Base-by-base conservation (phyloP, 139 green algal species). In the Asterochloris sp. region DNA sequence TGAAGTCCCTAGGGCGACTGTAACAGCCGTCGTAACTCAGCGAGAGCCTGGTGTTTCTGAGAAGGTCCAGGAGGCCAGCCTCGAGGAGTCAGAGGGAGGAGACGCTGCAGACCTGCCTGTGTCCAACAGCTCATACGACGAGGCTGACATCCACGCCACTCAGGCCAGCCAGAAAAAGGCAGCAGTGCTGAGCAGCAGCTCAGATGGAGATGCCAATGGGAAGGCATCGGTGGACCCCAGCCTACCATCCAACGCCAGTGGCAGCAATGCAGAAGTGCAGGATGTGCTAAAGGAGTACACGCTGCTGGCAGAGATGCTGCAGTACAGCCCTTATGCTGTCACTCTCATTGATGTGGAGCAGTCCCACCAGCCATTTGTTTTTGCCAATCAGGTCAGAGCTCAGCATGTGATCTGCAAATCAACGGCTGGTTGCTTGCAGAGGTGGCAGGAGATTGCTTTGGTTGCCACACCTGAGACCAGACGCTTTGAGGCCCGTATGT, bases 301-400 rank as follows among this genome's bases (percentile, higher is more conserved):
- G 12, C 78, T 60, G 8, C 24, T 83, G 78, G 78, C 78, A 27
- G 78, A 83, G 68, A 76, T 83, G 78, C 67, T 83, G 29, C 47
- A 29, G 29, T 83, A 71, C 60, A 77, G 66, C 23, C 78, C 78
- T 19, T 83, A 83, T 60, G 38, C 78, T 68, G 67, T 83, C 23
- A 68, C 21, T 19, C 78, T 83, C 21, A 83, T 83, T 77, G 78
- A 73, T 26, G 66, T 83, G 4, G 78, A 83, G 78, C 66, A 77
- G 66, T 29, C 76, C 67, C 27, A 54, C 21, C 78, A 83, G 78
- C 78, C 78, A 16, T 67, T 77, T 54, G 78, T 83, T 0, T 83
- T 83, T 77, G 78, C 66, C 0, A 83, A 76, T 26, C 63, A 76
- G 61, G 78, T 76, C 14, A 47, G 27, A 13, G 61, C 13, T 78